A percentile compares a stretch with the other conserved stretches of the same genome.
These are phyloP conservation scores for Hyaloscypha hepaticicola DNA, from an alignment of 495 filamentous ascomycete species.

Conservation along the genomic window DNA sequence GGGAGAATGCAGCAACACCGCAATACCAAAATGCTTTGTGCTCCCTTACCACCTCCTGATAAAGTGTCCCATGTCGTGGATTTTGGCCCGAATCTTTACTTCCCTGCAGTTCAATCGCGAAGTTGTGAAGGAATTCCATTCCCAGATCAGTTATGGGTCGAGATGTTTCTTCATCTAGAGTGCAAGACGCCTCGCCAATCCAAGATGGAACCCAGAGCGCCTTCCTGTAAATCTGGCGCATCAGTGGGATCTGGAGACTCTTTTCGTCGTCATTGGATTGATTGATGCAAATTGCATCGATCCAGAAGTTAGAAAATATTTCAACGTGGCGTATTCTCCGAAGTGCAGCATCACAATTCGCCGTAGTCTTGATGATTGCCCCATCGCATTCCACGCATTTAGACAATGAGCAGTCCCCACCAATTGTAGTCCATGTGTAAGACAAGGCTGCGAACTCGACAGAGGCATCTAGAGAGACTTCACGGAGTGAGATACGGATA, in stretches of 20 bases:
- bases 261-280: not conserved
- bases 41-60: not conserved
- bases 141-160: not conserved
- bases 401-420: not conserved
- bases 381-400: not conserved
- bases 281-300: not conserved
- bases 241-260: not conserved
- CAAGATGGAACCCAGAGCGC: not conserved
- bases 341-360: not conserved
- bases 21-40: not conserved
- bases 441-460: not conserved
- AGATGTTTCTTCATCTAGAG: not conserved
- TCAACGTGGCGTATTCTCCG: not conserved
- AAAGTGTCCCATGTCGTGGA: not conserved
- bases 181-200: conserved; percentile 1
- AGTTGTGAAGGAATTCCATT: not conserved
- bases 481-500: not conserved
- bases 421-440: not conserved
- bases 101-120: not conserved
- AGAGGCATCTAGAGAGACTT: not conserved
- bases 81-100: conserved; percentile 1
- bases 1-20: not conserved
- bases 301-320: not conserved
- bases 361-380: not conserved
- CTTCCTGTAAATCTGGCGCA: not conserved